phyloP scores from a whole-genome alignment of 305 asterid genomes.

The Petunia hybrid region DNA sequence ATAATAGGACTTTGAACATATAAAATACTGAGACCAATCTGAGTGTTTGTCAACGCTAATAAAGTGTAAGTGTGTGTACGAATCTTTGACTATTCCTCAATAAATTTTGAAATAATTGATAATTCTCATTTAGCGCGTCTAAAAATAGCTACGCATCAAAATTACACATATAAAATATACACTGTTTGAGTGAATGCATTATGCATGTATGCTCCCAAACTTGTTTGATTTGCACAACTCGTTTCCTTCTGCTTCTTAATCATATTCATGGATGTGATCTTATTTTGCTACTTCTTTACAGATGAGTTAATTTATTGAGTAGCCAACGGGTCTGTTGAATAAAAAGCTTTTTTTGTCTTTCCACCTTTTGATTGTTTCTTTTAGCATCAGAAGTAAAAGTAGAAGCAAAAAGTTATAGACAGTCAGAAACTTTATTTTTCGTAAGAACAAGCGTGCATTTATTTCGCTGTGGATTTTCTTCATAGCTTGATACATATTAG shows the following conservation, averaged over 20 bases:
- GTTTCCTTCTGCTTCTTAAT: not conserved
- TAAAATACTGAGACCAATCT: too few relatives aligned
- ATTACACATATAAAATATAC: too few relatives aligned
- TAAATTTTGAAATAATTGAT: too few relatives aligned
- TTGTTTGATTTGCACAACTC: not conserved
- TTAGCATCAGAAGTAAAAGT: not conserved
- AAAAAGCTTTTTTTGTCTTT: not conserved
- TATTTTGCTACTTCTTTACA: not conserved
- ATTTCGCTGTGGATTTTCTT: not conserved
- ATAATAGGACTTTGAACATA: too few relatives aligned
- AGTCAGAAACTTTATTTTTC: not conserved
- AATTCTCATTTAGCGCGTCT: too few relatives aligned
- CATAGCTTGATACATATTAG: not conserved
- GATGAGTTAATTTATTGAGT: not conserved
- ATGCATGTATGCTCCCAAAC: too few relatives aligned
- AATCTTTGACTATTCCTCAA: too few relatives aligned
- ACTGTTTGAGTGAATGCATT: too few relatives aligned
- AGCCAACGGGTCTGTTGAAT: not conserved
- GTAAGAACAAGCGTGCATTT: constrained; percentile 16
- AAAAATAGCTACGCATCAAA: too few relatives aligned
- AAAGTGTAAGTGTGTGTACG: too few relatives aligned
- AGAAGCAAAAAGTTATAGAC: constrained; percentile 19
- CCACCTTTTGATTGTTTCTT: not conserved
- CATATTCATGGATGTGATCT: not conserved
- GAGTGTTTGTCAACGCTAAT: too few relatives aligned